A percentile compares a stretch with the other conserved stretches of the same genome.
Conservation (phyloP, 2,329 filamentous ascomycete genomes). For the Epichloe amarillans region DNA sequence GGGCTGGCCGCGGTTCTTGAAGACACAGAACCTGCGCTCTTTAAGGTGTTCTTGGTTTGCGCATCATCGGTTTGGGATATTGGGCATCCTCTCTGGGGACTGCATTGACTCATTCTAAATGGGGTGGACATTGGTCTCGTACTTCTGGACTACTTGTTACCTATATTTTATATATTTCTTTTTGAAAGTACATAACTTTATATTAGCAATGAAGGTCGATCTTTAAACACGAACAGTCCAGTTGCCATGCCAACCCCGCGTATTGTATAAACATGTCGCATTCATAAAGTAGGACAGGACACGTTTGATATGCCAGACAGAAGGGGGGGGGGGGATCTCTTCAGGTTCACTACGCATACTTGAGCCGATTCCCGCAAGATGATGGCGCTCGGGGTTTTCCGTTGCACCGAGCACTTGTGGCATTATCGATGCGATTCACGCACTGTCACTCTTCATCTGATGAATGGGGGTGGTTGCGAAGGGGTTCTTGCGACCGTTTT, state of each 20-base stretch:
- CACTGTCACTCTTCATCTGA: no score
- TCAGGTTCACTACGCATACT: not conserved
- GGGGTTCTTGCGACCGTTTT: no score
- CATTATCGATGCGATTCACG: no score
- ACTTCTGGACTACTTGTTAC: constrained; percentile 4
- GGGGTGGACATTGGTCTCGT: constrained; percentile 1
- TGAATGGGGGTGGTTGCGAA: no score
- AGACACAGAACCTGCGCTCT: not conserved
- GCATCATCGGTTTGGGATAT: not conserved
- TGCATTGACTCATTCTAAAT: constrained; percentile 1
- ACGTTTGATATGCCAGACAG: no score
- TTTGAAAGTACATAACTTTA: constrained; percentile 6
- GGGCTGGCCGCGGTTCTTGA: not conserved
- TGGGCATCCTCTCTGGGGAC: not conserved
- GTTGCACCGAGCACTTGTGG: no score
- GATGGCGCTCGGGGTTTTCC: no score
- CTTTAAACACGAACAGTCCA: not conserved
- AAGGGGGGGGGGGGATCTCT: not conserved
- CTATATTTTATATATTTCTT: constrained; percentile 7
- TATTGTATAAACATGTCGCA: no score
- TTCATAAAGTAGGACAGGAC: no score
- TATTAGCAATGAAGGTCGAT: not conserved
- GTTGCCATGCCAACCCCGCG: not conserved
- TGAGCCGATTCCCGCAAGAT: no score
- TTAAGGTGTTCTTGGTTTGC: not conserved